Evolutionary conservation across 2,329 filamentous ascomycete genomes (phyloP), one percentile per base, ranked within the genome.

Genomic region (Alternaria panax): DNA sequence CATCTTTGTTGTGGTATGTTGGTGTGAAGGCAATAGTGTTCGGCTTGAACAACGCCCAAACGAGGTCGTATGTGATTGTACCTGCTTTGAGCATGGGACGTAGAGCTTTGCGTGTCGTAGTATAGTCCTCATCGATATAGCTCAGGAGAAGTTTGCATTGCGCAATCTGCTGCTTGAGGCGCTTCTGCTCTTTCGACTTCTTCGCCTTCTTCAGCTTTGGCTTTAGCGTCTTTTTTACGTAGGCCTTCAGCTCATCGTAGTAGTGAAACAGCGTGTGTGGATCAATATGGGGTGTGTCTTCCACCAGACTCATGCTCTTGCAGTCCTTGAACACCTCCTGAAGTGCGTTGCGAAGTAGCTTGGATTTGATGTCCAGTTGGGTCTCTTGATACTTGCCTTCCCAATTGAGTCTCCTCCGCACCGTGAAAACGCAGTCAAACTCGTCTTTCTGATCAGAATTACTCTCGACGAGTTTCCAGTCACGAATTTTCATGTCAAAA

Each of bases 41-140:
- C 0, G 93, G 93, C 72, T 95, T 96, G 85, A 91, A 96, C 4
- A 97, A 80, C 0, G 92, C 92, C 93, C 93, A 96, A 1, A 96
- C 81, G 2, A 96, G 84, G 57, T 97, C 92, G 68, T 93, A 97
- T 0, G 92, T 96, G 74, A 96, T 96, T 43, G 92, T 88, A 8
- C 92, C 92, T 30, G 89, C 90, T 64, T 92, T 86, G 2, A 96
- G 82, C 79, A 97, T 87, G 0, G 92, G 91, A 66, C 93, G 90
- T 0, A 97, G 83, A 2, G 89, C 91, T 76, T 92, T 92, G 74
- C 94, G 93, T 32, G 85, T 88, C 18, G 91, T 85, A 1, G 88
- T 86, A 70, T 92, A 97, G 76, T 97, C 93, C 60, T 89, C 87
- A 67, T 93, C 89, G n/a, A 95, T 82, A 68, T 92, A 95, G 55